phyloP scores from a whole-genome alignment of 257 asterid genomes.

The Primulina tabacum region DNA sequence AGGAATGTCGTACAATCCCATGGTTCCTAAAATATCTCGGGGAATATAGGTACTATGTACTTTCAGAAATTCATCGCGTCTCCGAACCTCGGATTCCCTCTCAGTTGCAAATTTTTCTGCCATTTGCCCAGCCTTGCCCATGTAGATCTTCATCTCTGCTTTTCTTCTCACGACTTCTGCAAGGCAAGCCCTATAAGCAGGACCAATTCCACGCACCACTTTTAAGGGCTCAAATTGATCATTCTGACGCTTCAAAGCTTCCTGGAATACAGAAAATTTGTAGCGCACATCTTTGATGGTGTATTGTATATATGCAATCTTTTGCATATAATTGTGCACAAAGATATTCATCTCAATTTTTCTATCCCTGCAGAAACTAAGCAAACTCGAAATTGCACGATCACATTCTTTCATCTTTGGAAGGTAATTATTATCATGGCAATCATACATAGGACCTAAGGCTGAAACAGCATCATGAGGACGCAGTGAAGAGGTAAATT shows the following conservation, averaged over 20 bases:
- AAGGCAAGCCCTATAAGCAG: conserved; percentile 91
- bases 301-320: conserved; percentile 82
- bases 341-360: conserved; percentile 85
- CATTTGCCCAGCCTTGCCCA: conserved; percentile 97
- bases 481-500: conserved; percentile 79
- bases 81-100: conserved; percentile 81
- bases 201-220: conserved; percentile 88
- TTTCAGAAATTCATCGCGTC: conserved; percentile 81
- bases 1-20: conserved; percentile 89
- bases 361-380: conserved; percentile 69
- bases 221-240: conserved; percentile 88
- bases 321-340: conserved; percentile 87
- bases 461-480: conserved; percentile 99
- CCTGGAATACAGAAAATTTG: conserved; percentile 90
- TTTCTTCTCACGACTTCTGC: conserved; percentile 93
- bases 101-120: conserved; percentile 91
- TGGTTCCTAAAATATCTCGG: conserved; percentile 73
- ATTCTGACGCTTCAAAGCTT: conserved; percentile 82
- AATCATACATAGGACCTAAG: conserved; percentile 92
- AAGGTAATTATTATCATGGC: conserved; percentile 73
- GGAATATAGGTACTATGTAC: conserved; percentile 70
- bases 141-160: conserved; percentile 86
- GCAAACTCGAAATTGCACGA: conserved; percentile 54
- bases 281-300: conserved; percentile 73
- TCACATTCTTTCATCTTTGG: conserved; percentile 86